Conservation (phyloP, 305 asterid genomes). For the Ruellia speciosa region DNA sequence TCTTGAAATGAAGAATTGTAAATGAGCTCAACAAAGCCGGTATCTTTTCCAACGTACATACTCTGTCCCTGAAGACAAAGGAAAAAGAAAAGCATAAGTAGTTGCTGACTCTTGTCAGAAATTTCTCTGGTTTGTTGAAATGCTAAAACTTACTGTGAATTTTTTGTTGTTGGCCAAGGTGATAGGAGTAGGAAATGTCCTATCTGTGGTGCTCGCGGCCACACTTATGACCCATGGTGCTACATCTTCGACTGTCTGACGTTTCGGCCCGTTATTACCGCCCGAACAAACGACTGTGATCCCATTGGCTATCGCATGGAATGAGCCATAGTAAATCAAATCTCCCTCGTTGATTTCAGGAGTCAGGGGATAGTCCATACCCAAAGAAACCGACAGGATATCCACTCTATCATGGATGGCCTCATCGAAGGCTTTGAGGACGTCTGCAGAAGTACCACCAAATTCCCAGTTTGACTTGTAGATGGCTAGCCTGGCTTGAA, state of each 20-base stretch:
- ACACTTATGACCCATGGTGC: conserved; percentile 35
- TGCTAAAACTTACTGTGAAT: conserved; percentile 13
- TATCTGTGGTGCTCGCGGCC: conserved; percentile 28
- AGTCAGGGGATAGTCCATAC: neutral
- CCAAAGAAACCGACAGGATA: conserved; percentile 27
- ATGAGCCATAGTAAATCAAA: conserved; percentile 24
- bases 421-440: conserved; percentile 28
- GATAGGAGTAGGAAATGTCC: conserved; percentile 24
- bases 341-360: conserved; percentile 18
- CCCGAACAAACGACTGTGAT: conserved; percentile 27
- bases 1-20: neutral
- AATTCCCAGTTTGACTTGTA: conserved; percentile 28
- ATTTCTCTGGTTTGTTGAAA: no score
- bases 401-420: conserved; percentile 42
- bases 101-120: no score
- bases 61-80: conserved; percentile 26
- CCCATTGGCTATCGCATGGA: conserved; percentile 30
- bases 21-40: conserved; percentile 21
- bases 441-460: conserved; percentile 2
- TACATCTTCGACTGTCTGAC: conserved; percentile 18
- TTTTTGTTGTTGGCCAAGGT: conserved; percentile 23
- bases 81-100: no score
- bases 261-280: conserved; percentile 30
- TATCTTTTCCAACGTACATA: conserved; percentile 25
- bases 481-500: conserved; percentile 29